phyloP scores from a whole-genome alignment of 257 asterid genomes.

The Lithospermum erythrorhizon region DNA sequence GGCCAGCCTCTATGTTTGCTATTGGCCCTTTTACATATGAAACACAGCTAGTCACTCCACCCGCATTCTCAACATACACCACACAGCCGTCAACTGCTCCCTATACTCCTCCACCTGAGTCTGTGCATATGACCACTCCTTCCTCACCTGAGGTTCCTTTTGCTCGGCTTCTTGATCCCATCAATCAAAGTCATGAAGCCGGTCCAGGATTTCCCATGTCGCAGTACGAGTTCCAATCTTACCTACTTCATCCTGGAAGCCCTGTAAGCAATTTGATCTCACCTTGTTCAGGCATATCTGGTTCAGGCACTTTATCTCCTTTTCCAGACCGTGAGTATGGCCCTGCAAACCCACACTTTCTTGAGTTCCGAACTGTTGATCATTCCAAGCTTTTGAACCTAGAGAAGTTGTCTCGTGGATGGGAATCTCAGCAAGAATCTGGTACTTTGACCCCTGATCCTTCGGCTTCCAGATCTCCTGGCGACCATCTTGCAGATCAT shows the following conservation, averaged over 20 bases:
- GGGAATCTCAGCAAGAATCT: conserved; percentile 66
- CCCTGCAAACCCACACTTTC: conserved; percentile 48
- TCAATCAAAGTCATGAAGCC: conserved; percentile 36
- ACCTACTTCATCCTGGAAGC: conserved; percentile 93
- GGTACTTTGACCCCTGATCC: conserved; percentile 67
- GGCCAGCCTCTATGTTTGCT: conserved; percentile 74
- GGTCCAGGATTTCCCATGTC: conserved; percentile 45
- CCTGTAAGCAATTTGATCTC: conserved; percentile 92
- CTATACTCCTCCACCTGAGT: conserved; percentile 92
- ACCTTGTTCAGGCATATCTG: conserved; percentile 82
- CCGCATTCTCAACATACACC: conserved; percentile 77
- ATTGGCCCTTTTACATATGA: conserved; percentile 93
- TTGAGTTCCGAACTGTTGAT: conserved; percentile 42
- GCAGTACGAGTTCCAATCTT: conserved; percentile 68
- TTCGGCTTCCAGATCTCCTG: conserved; percentile 23
- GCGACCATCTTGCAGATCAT: conserved; percentile 24
- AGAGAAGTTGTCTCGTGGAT: conserved; percentile 52
- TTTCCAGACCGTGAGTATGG: conserved; percentile 51
- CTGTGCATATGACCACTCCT: conserved; percentile 75
- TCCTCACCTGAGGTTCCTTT: conserved; percentile 98
- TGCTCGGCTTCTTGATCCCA: conserved; percentile 76
- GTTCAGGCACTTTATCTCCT: conserved; percentile 86
- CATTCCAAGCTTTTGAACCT: conserved; percentile 63
- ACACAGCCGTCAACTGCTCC: conserved; percentile 98
- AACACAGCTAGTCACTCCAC: conserved; percentile 88